Conservation (phyloP, 331 rosid genomes). For the Rhamnella rubrinervis region DNA sequence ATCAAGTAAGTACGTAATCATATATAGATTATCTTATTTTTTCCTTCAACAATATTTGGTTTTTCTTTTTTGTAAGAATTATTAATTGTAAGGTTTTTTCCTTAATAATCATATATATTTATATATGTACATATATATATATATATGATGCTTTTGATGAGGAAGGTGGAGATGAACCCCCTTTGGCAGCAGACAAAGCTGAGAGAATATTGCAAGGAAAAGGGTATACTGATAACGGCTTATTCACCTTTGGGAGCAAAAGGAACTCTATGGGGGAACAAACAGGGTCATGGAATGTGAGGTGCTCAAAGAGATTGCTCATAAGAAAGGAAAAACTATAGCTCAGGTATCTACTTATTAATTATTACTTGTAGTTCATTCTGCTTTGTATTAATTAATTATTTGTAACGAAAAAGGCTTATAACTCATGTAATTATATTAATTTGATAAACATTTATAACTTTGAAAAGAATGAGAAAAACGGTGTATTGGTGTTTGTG, state of each 20-base stretch:
- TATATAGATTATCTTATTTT: not conserved
- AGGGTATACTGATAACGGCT: constrained; percentile 34
- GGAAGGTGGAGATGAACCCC: constrained; percentile 44
- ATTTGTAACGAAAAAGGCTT: too few relatives aligned
- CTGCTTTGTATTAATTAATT: too few relatives aligned
- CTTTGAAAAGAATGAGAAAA: too few relatives aligned
- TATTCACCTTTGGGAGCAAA: constrained; percentile 37
- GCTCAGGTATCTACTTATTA: not conserved
- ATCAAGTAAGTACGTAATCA: constrained; percentile 22
- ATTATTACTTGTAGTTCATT: not conserved
- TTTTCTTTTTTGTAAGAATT: too few relatives aligned
- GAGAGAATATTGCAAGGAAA: constrained; percentile 27
- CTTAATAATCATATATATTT: too few relatives aligned
- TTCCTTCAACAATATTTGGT: not conserved
- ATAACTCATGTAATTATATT: too few relatives aligned
- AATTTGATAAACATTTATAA: too few relatives aligned
- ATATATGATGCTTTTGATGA: not conserved
- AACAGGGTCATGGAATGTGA: constrained; percentile 18
- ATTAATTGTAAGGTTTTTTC: too few relatives aligned
- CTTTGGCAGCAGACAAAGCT: constrained; percentile 32
- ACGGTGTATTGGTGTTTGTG: too few relatives aligned
- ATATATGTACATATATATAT: too few relatives aligned
- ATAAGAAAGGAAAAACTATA: constrained; percentile 11
- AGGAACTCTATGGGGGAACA: constrained; percentile 33
- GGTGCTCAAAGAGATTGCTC: constrained; percentile 24